Evolutionary conservation across 352 stramenopile genomes (phyloP), one percentile per base, ranked within the genome.

Genomic region (Globisporangium uncinulatum): DNA sequence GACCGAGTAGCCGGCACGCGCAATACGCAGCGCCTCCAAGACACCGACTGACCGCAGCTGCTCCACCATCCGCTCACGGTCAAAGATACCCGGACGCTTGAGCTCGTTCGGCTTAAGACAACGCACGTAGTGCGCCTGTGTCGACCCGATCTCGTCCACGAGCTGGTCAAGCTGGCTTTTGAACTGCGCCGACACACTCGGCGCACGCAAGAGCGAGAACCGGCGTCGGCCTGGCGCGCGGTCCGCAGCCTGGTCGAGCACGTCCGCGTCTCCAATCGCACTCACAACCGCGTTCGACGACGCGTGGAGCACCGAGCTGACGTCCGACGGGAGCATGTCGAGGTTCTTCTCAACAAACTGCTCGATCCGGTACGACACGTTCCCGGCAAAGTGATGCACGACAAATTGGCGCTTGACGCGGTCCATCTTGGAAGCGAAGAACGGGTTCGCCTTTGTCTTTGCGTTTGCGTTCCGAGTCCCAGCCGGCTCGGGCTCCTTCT

Each of bases 31-130:
- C 9, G 96, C 95, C 62, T 99, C 96, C 8, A 99, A 68, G 6
- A 99, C 90, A 48, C 97, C 97, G 47, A 97, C 95, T 29, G 96
- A 99, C 17, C 92, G 85, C 39, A 99, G 88, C 73, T 99, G 97
- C 55, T 99, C 90, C 5, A 99, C 89, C 79, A 99, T 96, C 37
- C 95, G 88, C 50, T 79, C 67, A 32, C 78, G 79, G 62, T 92
- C 70, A 31, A 94, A 89, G 19, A 76, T 62, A 11, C 69, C 67
- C 3, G 83, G 52, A 34, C 74, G 77, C 64, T 92, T 91, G 2
- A 87, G 55, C 70, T 99, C 95, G 63, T 99, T 99, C 42, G 97
- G 96, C 73, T 99, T 99, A 3, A 99, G 74, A 65, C 97, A 99
- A 41, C 97, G 94, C 61, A 99, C 95, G 65, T 99, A 99, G 67